phyloP scores from a whole-genome alignment of 768 basidiomycete species.

The Lactarius evosmus region DNA sequence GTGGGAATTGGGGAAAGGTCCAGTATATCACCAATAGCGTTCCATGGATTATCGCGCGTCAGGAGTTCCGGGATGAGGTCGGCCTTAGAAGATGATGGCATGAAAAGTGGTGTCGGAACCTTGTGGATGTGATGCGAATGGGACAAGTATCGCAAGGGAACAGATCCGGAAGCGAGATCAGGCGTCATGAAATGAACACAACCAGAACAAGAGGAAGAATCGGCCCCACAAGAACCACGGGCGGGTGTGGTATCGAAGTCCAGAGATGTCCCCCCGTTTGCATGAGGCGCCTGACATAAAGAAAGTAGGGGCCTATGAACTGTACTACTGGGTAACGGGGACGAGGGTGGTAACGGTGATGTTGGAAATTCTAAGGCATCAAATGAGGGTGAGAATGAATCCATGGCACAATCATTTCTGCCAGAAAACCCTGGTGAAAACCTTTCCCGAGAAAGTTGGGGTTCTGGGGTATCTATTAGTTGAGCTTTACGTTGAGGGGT shows the following conservation, averaged over 20 bases:
- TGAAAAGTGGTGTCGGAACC: neutral
- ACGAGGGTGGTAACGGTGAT: conserved; percentile 22
- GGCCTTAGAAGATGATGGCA: conserved; percentile 5
- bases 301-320: conserved; percentile 1
- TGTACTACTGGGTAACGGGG: conserved; percentile 18
- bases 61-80: conserved; percentile 20
- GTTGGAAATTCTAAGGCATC: conserved; percentile 16
- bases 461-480: neutral
- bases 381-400: conserved; percentile 8
- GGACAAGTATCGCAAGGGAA: neutral
- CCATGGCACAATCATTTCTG: neutral
- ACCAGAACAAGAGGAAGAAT: neutral
- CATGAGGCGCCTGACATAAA: neutral
- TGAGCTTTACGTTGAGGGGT: neutral
- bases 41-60: conserved; percentile 22
- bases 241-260: conserved; percentile 2
- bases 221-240: neutral
- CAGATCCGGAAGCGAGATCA: neutral
- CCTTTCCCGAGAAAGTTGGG: neutral
- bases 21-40: conserved; percentile 24
- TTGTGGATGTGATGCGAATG: neutral
- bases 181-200: neutral
- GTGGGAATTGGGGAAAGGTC: conserved; percentile 22
- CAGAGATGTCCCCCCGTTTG: neutral
- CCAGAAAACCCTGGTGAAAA: neutral